Evolutionary conservation across 108 stramenopile species (phyloP).

Genomic region (Conticribra guillardii): DNA sequence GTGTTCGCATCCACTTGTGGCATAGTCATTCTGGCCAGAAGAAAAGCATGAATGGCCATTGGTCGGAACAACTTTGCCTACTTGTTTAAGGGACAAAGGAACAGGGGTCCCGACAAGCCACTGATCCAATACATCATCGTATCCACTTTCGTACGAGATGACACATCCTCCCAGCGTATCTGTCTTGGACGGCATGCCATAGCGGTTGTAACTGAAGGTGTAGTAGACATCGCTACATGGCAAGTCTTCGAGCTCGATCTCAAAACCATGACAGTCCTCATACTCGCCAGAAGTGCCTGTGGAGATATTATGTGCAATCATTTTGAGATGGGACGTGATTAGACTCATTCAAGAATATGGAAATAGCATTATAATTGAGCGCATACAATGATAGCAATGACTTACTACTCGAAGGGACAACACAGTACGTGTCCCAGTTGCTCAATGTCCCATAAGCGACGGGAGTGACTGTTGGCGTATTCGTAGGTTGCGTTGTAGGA

Average conservation of each 20-base stretch:
- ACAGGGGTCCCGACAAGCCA: conserved; percentile 9
- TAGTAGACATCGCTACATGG: conserved; percentile 2
- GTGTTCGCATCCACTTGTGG: conserved; percentile 3
- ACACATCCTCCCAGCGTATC: not conserved
- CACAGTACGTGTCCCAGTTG: conserved; percentile 5
- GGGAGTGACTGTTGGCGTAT: not conserved
- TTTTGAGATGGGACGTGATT: too few relatives aligned
- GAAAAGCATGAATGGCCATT: not conserved
- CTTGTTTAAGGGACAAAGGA: not conserved
- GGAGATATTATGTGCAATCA: too few relatives aligned
- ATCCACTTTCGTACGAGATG: conserved; percentile 3
- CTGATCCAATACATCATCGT: conserved; percentile 1
- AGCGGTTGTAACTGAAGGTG: conserved; percentile 4
- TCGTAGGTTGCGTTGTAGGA: too few relatives aligned
- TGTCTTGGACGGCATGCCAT: conserved; percentile 2
- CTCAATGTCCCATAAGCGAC: not conserved
- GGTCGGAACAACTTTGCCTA: conserved; percentile 3
- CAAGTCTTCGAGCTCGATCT: conserved; percentile 5
- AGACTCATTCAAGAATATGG: too few relatives aligned
- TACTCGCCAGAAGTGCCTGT: too few relatives aligned
- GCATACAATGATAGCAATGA: too few relatives aligned
- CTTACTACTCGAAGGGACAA: not conserved
- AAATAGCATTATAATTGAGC: too few relatives aligned
- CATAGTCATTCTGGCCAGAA: conserved; percentile 7
- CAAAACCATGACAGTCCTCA: conserved; percentile 4